Evolutionary conservation across 1,139 yeast species (phyloP).

Genomic region (Maudiozyma humilis): DNA sequence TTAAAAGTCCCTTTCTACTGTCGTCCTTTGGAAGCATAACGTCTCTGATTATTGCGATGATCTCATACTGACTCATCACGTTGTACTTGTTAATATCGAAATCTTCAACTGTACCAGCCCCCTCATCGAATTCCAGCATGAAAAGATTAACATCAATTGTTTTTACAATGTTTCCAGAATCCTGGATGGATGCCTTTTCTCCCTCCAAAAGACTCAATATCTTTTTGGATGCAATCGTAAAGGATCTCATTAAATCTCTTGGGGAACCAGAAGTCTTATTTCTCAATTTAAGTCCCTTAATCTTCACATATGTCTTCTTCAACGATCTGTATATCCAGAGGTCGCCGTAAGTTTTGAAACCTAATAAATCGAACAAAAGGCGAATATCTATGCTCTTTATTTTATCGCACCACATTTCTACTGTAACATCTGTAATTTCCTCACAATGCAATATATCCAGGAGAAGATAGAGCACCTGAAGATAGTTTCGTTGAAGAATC

Average conservation of each 20-base stretch:
- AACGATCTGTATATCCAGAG: conserved; percentile 29
- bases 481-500: conserved; percentile 11
- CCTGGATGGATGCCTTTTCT: conserved; percentile 10
- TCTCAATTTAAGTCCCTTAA: conserved; percentile 22
- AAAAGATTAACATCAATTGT: conserved; percentile 22
- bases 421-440: conserved; percentile 13
- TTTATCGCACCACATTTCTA: conserved; percentile 20
- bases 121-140: conserved; percentile 4
- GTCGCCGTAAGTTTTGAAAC: conserved; percentile 23
- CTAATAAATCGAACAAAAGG: conserved; percentile 23
- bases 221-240: conserved; percentile 10
- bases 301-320: conserved; percentile 14
- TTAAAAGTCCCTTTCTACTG: conserved; percentile 10
- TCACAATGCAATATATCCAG: conserved; percentile 22
- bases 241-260: not conserved
- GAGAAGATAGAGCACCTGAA: conserved; percentile 18
- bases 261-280: conserved; percentile 17
- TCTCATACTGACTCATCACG: conserved; percentile 16
- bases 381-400: conserved; percentile 21
- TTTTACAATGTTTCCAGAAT: conserved; percentile 15
- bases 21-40: conserved; percentile 7
- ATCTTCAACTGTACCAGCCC: not conserved
- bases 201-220: not conserved
- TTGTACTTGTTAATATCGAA: conserved; percentile 18
- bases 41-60: conserved; percentile 12